Base-by-base conservation (phyloP, 371 early-diverging fungal genomes). In the Mucor indicus region DNA sequence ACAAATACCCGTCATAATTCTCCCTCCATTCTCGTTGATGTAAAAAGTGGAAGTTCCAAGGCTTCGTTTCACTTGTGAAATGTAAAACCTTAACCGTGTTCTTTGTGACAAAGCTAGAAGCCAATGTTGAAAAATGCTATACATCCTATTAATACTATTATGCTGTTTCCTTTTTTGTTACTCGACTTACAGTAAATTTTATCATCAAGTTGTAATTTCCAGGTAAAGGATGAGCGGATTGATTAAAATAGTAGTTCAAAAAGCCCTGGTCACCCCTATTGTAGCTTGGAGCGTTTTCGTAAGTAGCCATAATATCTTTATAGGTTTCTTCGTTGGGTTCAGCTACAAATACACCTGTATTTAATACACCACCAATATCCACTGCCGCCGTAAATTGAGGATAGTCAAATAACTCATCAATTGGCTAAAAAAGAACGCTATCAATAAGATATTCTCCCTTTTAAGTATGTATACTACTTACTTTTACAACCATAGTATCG, bases 241-340 rank as follows among this genome's bases (percentile, higher is more conserved):
- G 23, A 37, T 57, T 58, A 43, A 68, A 64, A 46, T 68, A 68
- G 35, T 58, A 68, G 33, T 64, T 68, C 0, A 68, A 38, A 38
- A 68, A 68, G 6, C 69, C 69, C 48, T 68, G 69, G 37, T 64
- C 69, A 11, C 64, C 69, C 13, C 30, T 54, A 33, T 68, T 68
- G 16, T 68, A 64, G 32, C 61, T 64, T 13, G 69, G 64, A 1
- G 64, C 61, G 9, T 38, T 47, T 35, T 54, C 50, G 15, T 68
- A 64, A 1, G 55, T 52, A 1, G 21, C 21, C 61, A 68, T 57
- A 16, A 68, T 57, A 20, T 57, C 46, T 4, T 48, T 25, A 22
- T 45, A 64, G 1, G 58, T 68, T 8, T 43, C 53, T 6, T 42
- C 30, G 24, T 55, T 61, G 8, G 69, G 69, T 44, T 68, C 55